Percentiles rank a stretch among this genome's conserved stretches.
Conservation (phyloP, 305 asterid species). For the Fraxinus sp. region DNA sequence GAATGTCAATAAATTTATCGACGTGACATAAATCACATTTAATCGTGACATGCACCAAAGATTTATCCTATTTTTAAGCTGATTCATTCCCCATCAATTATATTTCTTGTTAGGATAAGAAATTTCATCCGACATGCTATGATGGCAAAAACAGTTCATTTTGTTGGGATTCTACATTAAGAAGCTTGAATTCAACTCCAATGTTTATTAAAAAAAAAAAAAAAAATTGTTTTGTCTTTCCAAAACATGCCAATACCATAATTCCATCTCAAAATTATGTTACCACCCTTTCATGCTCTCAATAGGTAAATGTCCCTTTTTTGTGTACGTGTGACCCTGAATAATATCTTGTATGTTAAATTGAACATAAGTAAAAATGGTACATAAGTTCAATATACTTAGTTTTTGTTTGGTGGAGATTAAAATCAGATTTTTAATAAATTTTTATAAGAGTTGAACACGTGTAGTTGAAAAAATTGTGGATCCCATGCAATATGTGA, state of each 20-base stretch:
- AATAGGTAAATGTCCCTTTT: not conserved
- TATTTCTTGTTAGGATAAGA: not conserved
- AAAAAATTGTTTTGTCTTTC: slow-evolving; percentile 2
- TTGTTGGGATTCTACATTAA: not conserved
- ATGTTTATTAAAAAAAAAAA: not conserved
- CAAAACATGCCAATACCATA: not conserved
- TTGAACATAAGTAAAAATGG: not conserved
- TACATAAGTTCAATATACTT: no score
- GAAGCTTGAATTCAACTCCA: slow-evolving; percentile 27
- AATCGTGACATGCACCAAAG: not conserved
- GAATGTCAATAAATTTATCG: not conserved
- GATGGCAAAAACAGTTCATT: not conserved
- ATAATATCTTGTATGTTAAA: not conserved
- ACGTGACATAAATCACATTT: not conserved
- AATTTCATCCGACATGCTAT: not conserved
- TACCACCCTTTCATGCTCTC: not conserved
- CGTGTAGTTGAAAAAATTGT: no score
- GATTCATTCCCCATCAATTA: not conserved
- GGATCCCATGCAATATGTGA: no score
- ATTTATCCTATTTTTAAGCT: not conserved
- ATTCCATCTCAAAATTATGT: not conserved
- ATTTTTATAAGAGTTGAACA: no score
- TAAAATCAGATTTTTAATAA: no score
- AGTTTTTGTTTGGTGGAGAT: no score
- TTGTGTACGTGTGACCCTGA: not conserved